Conservation (phyloP, 768 basidiomycete genomes). For the Leucosporidium scottii region DNA sequence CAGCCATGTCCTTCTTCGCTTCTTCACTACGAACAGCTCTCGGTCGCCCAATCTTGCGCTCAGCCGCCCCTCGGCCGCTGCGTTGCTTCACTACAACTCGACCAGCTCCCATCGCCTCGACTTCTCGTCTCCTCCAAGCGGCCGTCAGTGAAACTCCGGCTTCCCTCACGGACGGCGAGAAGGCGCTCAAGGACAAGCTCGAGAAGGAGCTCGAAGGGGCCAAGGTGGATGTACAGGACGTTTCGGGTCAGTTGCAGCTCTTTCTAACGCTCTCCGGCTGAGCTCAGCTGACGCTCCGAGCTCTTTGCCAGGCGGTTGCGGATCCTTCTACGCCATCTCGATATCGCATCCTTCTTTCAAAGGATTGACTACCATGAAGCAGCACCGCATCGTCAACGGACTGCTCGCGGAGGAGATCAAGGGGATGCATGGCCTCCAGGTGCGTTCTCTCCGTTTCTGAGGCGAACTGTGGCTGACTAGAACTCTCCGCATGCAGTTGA, state of each 20-base stretch:
- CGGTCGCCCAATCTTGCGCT: neutral
- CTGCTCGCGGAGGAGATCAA: slow-evolving; percentile 80
- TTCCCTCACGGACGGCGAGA: slow-evolving; percentile 51
- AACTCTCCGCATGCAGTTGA: neutral
- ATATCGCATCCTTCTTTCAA: slow-evolving; percentile 80
- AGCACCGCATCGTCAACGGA: slow-evolving; percentile 83
- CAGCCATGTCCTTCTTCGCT: neutral
- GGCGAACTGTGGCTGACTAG: neutral
- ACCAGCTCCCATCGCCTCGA: neutral
- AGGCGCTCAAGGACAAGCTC: slow-evolving; percentile 64
- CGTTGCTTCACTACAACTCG: neutral
- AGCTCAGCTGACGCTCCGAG: neutral
- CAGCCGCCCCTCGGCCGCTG: neutral
- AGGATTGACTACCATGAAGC: slow-evolving; percentile 78
- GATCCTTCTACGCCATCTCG: slow-evolving; percentile 89
- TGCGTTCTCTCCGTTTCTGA: slow-evolving; percentile 41
- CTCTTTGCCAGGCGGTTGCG: slow-evolving; percentile 69
- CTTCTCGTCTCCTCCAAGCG: neutral
- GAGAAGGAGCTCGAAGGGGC: slow-evolving; percentile 67
- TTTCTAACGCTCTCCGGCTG: slow-evolving; percentile 3
- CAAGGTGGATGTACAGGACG: slow-evolving; percentile 77
- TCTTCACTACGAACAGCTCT: neutral
- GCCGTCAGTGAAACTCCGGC: neutral
- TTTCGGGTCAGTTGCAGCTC: slow-evolving; percentile 62
- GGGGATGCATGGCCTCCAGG: slow-evolving; percentile 90